Conservation (phyloP, 2,329 filamentous ascomycete genomes). For the Rachicladosporium sp. region DNA sequence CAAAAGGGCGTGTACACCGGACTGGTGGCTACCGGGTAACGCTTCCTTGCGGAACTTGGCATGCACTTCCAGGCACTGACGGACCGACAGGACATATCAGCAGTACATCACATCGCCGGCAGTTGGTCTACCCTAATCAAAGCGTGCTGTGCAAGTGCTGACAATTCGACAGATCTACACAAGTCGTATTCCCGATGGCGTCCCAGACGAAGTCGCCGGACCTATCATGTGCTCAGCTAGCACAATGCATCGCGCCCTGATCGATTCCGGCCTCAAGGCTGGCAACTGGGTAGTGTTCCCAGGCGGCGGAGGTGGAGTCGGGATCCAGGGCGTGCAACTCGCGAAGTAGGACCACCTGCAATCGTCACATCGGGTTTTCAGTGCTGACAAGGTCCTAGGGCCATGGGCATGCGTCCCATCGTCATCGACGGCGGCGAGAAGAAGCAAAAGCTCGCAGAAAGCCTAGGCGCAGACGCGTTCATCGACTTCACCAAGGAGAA, state of each 20-base stretch:
- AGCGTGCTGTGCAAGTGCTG: too few relatives aligned
- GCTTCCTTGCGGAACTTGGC: too few relatives aligned
- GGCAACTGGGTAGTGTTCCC: conserved; percentile 45
- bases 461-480: conserved; percentile 44
- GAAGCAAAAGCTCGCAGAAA: conserved; percentile 34
- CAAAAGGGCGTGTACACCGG: conserved; percentile 34
- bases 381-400: conserved; percentile 14
- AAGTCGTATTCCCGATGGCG: conserved; percentile 42
- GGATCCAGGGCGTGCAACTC: conserved; percentile 45
- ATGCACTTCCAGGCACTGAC: too few relatives aligned
- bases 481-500: conserved; percentile 40
- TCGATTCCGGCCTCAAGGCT: conserved; percentile 37
- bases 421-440: conserved; percentile 41
- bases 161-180: conserved; percentile 30
- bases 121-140: too few relatives aligned
- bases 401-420: conserved; percentile 45
- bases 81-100: conserved; percentile 34
- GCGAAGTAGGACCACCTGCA: conserved; percentile 23
- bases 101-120: conserved; percentile 47
- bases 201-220: conserved; percentile 43
- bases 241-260: conserved; percentile 46
- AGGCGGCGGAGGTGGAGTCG: conserved; percentile 44
- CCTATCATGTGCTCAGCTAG: conserved; percentile 49
- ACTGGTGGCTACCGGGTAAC: conserved; percentile 27
- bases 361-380: neutral